Percentiles rank a stretch among this genome's conserved stretches.
Evolutionary conservation across 441 rosid genomes (phyloP).

Genomic region (Heliophila coronopifolia): DNA sequence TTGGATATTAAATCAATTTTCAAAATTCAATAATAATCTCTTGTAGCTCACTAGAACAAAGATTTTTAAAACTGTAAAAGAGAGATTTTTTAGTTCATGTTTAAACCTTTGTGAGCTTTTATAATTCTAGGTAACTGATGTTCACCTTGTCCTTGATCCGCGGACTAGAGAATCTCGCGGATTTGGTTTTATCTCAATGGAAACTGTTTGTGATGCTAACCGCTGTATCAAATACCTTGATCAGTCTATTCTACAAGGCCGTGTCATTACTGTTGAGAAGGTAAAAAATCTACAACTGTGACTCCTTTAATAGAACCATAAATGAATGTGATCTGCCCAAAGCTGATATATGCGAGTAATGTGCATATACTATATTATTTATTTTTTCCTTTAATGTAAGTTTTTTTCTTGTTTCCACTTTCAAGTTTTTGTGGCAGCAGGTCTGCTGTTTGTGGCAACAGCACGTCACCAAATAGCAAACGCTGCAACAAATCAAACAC

Average conservation of each 20-base stretch:
- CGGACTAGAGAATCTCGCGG: conserved; percentile 93
- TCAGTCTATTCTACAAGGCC: conserved; percentile 71
- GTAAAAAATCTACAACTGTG: conserved; percentile 32
- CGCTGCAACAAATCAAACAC: conserved; percentile 61
- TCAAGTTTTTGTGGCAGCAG: conserved; percentile 76
- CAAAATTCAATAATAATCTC: background rate
- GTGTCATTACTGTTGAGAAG: conserved; percentile 86
- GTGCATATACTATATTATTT: conserved; percentile 27
- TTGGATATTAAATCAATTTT: conserved; percentile 17
- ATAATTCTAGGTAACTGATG: conserved; percentile 60
- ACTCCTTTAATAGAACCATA: background rate
- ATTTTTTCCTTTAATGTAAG: conserved; percentile 36
- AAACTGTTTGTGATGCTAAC: conserved; percentile 53
- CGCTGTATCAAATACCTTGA: conserved; percentile 68
- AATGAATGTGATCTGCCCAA: background rate
- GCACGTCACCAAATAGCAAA: conserved; percentile 66
- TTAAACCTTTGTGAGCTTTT: background rate
- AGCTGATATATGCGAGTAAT: conserved; percentile 2
- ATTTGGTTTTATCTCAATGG: conserved; percentile 84
- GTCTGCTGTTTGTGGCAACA: conserved; percentile 93
- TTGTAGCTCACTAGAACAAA: background rate
- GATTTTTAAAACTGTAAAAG: background rate
- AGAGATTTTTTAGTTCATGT: background rate
- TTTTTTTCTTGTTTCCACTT: conserved; percentile 74
- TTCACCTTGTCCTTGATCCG: conserved; percentile 85